Evolutionary conservation across 1,139 yeast genomes (phyloP).

Genomic region (Kodamaea arcana): DNA sequence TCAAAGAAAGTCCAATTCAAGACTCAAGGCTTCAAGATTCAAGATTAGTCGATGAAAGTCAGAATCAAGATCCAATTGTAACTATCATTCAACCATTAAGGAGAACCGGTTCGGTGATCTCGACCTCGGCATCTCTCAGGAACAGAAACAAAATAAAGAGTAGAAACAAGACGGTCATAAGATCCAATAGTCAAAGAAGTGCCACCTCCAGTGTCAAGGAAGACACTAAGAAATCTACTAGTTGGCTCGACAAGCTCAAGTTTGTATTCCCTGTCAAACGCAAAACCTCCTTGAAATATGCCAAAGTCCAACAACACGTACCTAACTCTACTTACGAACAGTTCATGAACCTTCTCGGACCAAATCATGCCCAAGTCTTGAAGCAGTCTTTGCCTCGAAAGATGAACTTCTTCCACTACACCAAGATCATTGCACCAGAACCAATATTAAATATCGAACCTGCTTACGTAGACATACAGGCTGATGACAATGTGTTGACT

Average conservation of each 20-base stretch:
- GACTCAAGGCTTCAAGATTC: too few relatives aligned
- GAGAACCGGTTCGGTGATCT: slow-evolving; percentile 30
- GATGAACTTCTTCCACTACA: slow-evolving; percentile 25
- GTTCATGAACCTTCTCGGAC: slow-evolving; percentile 22
- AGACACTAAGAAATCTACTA: slow-evolving; percentile 2
- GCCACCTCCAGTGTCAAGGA: neutral
- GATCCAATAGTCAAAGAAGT: slow-evolving; percentile 11
- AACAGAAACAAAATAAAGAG: slow-evolving; percentile 27
- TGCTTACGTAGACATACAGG: slow-evolving; percentile 5
- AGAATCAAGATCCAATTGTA: slow-evolving; percentile 12
- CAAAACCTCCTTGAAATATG: slow-evolving; percentile 31
- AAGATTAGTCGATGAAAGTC: neutral
- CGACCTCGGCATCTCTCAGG: slow-evolving; percentile 29
- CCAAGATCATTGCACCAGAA: slow-evolving; percentile 15
- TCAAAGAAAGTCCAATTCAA: too few relatives aligned
- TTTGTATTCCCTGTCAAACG: slow-evolving; percentile 37
- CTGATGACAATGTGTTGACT: slow-evolving; percentile 1
- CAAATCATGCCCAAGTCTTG: slow-evolving; percentile 19
- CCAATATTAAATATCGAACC: slow-evolving; percentile 18
- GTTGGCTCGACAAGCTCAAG: slow-evolving; percentile 7
- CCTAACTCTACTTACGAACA: slow-evolving; percentile 23
- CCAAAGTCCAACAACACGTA: slow-evolving; percentile 12
- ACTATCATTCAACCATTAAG: slow-evolving; percentile 21
- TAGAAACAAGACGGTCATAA: slow-evolving; percentile 29
- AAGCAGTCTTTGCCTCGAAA: slow-evolving; percentile 27